Conservation (phyloP, 805 yeast species). For the Millerozyma miso region DNA sequence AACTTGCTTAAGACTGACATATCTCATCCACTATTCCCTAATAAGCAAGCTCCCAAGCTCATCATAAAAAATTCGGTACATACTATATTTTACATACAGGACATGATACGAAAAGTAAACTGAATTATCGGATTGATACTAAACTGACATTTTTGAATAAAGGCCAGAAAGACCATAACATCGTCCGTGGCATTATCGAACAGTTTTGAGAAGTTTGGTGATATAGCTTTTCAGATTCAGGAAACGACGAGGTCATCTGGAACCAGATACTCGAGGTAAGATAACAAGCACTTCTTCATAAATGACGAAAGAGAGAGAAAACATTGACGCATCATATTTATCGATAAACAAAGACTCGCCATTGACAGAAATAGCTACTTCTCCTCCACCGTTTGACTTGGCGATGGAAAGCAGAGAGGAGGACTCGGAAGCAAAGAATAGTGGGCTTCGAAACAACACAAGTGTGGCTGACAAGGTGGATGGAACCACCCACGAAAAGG, state of each 20-base stretch:
- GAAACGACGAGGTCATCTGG: not conserved
- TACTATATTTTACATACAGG: not conserved
- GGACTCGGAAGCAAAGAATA: not conserved
- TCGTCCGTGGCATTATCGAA: not conserved
- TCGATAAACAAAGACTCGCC: constrained; percentile 31
- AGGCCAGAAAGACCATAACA: not conserved
- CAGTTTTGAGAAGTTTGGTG: not conserved
- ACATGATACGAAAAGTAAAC: not conserved
- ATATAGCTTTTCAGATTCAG: not conserved
- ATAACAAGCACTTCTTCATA: not conserved
- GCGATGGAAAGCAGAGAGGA: constrained; percentile 8
- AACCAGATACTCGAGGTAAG: not conserved
- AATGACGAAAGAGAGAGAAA: not conserved
- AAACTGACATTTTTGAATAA: not conserved
- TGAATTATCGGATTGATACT: not conserved
- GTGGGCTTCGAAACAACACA: not conserved
- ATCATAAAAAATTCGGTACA: not conserved
- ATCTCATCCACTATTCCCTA: not conserved
- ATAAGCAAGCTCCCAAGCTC: not conserved
- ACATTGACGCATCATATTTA: constrained; percentile 5
- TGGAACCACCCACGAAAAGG: constrained; percentile 6
- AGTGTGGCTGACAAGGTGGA: not conserved
- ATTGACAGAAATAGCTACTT: constrained; percentile 37
- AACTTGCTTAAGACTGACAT: constrained; percentile 36
- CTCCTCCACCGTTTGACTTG: constrained; percentile 36